These are phyloP conservation scores for Kwoniella heveanensis DNA, from an alignment of 768 basidiomycete species.

Conservation along the genomic window DNA sequence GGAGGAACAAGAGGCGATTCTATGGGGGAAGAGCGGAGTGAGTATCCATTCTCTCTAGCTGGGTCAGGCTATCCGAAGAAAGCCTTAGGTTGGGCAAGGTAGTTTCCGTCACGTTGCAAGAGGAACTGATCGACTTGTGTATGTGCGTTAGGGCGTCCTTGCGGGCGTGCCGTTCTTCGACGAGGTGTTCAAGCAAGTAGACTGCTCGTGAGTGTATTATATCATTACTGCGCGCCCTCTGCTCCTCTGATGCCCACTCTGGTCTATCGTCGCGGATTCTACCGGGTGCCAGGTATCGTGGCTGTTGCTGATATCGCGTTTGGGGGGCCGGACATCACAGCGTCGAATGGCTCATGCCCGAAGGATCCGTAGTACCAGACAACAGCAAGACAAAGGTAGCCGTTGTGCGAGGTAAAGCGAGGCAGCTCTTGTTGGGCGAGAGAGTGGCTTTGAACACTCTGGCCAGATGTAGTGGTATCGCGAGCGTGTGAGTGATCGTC, in stretches of 20 bases:
- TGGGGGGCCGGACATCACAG: no score
- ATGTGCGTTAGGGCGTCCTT: constrained; percentile 63
- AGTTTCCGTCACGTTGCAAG: no score
- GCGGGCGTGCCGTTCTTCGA: constrained; percentile 95
- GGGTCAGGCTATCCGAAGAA: no score
- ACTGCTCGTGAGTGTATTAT: constrained; percentile 82
- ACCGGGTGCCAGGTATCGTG: no score
- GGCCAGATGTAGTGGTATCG: constrained; percentile 94
- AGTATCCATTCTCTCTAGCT: no score
- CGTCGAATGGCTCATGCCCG: constrained; percentile 88
- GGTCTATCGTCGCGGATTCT: no score
- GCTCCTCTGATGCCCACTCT: no score
- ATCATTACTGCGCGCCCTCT: no score
- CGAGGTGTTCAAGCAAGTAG: constrained; percentile 84
- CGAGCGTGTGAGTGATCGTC: constrained; percentile 83
- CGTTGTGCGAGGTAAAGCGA: constrained; percentile 84
- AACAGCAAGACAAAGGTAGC: constrained; percentile 65
- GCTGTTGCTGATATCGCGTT: no score
- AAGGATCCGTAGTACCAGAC: constrained; percentile 82
- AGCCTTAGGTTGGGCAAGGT: no score
- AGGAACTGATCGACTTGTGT: not conserved
- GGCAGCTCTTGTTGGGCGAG: constrained; percentile 86
- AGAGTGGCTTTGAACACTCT: constrained; percentile 89
- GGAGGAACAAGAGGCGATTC: constrained; percentile 76
- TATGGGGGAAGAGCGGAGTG: constrained; percentile 84